Conservation (phyloP, 2,329 filamentous ascomycete genomes). For the Paradendryphiella salina region DNA sequence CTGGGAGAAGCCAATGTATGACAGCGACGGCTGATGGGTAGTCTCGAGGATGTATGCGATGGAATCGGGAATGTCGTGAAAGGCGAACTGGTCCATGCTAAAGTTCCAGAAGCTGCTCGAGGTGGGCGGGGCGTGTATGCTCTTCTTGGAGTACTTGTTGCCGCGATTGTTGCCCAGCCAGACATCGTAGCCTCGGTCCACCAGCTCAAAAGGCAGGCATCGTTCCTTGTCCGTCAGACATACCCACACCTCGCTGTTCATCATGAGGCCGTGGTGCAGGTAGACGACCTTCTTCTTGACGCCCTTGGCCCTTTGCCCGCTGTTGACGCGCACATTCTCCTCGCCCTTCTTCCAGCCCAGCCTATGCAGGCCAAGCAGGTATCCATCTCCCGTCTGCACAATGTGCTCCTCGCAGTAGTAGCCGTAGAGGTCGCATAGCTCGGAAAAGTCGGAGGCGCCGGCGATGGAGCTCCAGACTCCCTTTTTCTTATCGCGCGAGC, state of each 20-base stretch:
- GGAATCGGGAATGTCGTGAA: slow-evolving; percentile 93
- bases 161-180: slow-evolving; percentile 98
- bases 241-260: slow-evolving; percentile 99
- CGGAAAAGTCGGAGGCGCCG: slow-evolving; percentile 87
- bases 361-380: slow-evolving; percentile 85
- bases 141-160: slow-evolving; percentile 99
- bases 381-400: slow-evolving; percentile 91
- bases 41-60: slow-evolving; percentile 88
- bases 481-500: slow-evolving; percentile 70
- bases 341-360: slow-evolving; percentile 82
- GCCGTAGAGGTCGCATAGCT: slow-evolving; percentile 88
- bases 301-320: slow-evolving; percentile 58
- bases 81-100: slow-evolving; percentile 97
- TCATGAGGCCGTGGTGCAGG: slow-evolving; percentile 91
- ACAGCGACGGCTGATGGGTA: slow-evolving; percentile 80
- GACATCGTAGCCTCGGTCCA: slow-evolving; percentile 91
- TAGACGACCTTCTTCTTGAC: slow-evolving; percentile 85
- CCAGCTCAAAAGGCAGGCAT: slow-evolving; percentile 84
- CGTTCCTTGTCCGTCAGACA: slow-evolving; percentile 84
- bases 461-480: slow-evolving; percentile 76
- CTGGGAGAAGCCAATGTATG: slow-evolving; percentile 96
- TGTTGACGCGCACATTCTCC: slow-evolving; percentile 76
- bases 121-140: slow-evolving; percentile 72
- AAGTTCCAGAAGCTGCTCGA: slow-evolving; percentile 91
- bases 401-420: slow-evolving; percentile 97